Percentiles rank a stretch among this genome's conserved stretches.
phyloP scores from a whole-genome alignment of 768 basidiomycete species.

The Boletus rufocinnamomeus region DNA sequence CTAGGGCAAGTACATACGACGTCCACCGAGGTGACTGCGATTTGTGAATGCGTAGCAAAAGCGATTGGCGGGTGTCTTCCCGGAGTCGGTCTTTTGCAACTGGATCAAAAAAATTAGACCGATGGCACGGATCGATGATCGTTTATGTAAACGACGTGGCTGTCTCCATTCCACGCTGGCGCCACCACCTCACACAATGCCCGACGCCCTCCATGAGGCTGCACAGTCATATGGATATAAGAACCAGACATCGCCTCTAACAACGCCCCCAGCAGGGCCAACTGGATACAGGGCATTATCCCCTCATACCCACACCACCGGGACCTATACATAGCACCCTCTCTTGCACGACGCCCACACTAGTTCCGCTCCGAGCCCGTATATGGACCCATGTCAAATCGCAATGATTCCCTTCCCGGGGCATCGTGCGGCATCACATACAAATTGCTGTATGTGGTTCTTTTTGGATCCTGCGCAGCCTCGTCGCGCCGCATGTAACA shows the following conservation, averaged over 20 bases:
- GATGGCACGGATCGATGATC: constrained; percentile 11
- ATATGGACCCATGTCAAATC: constrained; percentile 11
- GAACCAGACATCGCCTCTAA: constrained; percentile 20
- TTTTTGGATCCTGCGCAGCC: constrained; percentile 24
- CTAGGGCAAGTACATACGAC: constrained; percentile 24
- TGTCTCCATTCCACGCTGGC: constrained; percentile 11
- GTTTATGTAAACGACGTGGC: constrained; percentile 25
- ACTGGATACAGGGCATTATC: constrained; percentile 15
- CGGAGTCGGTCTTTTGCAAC: background rate
- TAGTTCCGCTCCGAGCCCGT: constrained; percentile 24
- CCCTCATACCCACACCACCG: constrained; percentile 19
- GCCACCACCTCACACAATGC: constrained; percentile 2
- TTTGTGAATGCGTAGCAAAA: constrained; percentile 23
- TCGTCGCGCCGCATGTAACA: constrained; percentile 25
- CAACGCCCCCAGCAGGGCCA: constrained; percentile 16
- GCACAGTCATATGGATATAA: constrained; percentile 16
- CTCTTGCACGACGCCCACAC: constrained; percentile 12
- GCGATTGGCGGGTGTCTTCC: constrained; percentile 23
- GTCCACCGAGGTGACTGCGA: constrained; percentile 20
- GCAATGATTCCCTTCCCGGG: constrained; percentile 20
- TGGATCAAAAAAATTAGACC: constrained; percentile 21
- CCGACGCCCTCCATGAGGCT: constrained; percentile 21
- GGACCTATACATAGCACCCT: constrained; percentile 22
- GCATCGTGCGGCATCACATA: constrained; percentile 12
- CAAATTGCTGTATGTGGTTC: constrained; percentile 14